Conservation (phyloP, 345 rosid species). For the Fremontodendron californicum region DNA sequence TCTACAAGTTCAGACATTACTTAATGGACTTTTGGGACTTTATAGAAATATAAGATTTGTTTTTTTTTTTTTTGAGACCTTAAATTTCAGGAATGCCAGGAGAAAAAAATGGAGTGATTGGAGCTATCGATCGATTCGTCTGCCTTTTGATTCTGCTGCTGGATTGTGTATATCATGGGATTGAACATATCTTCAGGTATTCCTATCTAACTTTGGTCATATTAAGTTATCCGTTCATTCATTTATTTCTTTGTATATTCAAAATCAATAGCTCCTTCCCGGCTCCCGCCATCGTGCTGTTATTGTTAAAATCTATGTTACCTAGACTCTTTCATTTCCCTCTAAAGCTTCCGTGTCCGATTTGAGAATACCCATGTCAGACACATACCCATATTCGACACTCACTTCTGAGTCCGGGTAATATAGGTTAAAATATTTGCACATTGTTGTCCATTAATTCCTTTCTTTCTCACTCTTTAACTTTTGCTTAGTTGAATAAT, state of each 20-base stretch:
- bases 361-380: background rate
- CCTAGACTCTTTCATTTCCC: too few species aligned
- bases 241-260: background rate
- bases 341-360: too few species aligned
- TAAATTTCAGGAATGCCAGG: constrained; percentile 13
- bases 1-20: background rate
- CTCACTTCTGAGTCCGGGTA: background rate
- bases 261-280: background rate
- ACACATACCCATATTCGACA: background rate
- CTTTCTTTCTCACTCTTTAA: background rate
- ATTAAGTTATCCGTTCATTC: background rate
- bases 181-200: constrained; percentile 28
- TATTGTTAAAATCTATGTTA: background rate
- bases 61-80: constrained; percentile 11
- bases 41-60: background rate
- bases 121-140: constrained; percentile 4
- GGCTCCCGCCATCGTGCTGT: background rate
- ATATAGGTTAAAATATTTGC: background rate
- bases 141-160: constrained; percentile 4
- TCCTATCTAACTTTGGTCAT: background rate
- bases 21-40: background rate
- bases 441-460: background rate
- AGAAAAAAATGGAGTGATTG: background rate
- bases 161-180: constrained; percentile 17
- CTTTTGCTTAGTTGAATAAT: background rate